A percentile compares a stretch with the other conserved stretches of the same genome.
These are phyloP conservation scores for Ceratobasidium sp. DNA, from an alignment of 1,284 basidiomycete genomes.

Conservation along the genomic window DNA sequence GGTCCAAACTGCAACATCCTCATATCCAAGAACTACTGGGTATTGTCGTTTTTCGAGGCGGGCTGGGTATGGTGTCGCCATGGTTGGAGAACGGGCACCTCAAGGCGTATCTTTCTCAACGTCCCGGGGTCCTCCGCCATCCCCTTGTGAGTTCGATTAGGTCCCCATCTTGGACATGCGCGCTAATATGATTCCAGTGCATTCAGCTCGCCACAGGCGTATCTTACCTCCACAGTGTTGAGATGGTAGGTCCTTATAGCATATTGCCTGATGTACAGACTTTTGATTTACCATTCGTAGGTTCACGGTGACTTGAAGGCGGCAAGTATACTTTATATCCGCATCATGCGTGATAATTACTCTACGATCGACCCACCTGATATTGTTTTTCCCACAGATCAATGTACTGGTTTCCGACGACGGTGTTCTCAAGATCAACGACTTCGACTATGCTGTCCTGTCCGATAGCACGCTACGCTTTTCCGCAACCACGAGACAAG, in stretches of 20 bases:
- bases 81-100: background rate
- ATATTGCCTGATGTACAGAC: no score
- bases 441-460: background rate
- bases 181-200: background rate
- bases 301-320: background rate
- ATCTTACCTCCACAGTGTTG: background rate
- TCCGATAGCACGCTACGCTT: background rate
- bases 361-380: no score
- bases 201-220: background rate
- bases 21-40: background rate
- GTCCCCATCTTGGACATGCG: background rate
- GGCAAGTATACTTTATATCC: no score
- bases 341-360: no score
- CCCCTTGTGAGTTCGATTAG: background rate
- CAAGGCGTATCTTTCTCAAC: background rate
- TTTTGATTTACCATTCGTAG: background rate
- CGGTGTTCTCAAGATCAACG: background rate
- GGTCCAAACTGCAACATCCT: background rate
- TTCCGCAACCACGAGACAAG: background rate
- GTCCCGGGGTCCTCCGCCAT: background rate
- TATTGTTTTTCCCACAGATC: background rate
- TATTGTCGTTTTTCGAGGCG: background rate
- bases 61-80: background rate
- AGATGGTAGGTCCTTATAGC: background rate
- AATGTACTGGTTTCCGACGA: background rate